These are phyloP conservation scores for Paramecium pentaurelia DNA, from an alignment of 73 alveolate genomes.

Conservation along the genomic window DNA sequence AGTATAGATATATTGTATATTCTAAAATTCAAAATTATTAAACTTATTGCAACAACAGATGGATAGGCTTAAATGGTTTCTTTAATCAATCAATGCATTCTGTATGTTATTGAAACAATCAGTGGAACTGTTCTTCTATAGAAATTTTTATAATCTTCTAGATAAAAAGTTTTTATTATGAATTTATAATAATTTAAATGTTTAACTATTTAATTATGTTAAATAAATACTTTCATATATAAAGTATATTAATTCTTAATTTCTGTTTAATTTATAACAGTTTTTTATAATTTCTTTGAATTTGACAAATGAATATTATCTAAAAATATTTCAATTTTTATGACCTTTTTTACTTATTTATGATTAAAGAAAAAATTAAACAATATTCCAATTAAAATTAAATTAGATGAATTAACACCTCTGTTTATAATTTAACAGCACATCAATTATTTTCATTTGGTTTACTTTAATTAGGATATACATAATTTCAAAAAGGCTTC, in stretches of 20 bases:
- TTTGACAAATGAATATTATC: background rate
- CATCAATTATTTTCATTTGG: background rate
- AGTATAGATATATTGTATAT: background rate
- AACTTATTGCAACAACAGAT: background rate
- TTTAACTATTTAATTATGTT: too few relatives aligned
- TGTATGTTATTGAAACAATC: background rate
- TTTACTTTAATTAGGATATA: background rate
- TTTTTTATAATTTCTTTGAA: background rate
- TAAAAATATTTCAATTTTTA: background rate
- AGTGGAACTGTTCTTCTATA: background rate
- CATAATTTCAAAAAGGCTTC: background rate
- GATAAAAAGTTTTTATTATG: too few relatives aligned
- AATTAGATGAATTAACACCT: background rate
- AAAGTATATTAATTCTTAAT: background rate
- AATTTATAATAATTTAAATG: too few relatives aligned
- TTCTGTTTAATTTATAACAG: background rate
- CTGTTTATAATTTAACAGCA: background rate
- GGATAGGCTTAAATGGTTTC: background rate
- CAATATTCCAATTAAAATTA: background rate
- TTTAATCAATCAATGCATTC: background rate
- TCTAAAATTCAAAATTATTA: background rate
- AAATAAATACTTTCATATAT: background rate
- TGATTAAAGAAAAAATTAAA: background rate
- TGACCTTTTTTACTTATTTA: background rate
- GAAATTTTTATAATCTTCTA: background rate